Evolutionary conservation across 2,329 filamentous ascomycete genomes (phyloP), one percentile per base, ranked within the genome.

Genomic region (Colletotrichum shisoi): DNA sequence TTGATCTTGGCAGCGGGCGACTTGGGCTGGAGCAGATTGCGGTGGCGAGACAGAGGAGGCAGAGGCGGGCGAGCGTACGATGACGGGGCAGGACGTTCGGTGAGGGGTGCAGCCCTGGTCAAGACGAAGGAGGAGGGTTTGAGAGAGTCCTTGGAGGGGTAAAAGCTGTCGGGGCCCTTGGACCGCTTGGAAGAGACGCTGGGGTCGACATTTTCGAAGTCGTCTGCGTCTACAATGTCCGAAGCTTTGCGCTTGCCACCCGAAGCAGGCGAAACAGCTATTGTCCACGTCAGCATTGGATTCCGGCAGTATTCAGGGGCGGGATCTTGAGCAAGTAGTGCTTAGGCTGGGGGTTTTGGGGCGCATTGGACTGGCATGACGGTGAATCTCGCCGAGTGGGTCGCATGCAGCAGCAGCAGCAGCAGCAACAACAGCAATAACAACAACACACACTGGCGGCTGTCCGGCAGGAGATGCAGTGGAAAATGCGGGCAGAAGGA

Each of bases 191-290:
- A 79, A 72, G 83, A 86, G 70, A 83, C 71, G 58, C 78, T 70
- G 5, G 87, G 87, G 76, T 89, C 86, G 71, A 89, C 79, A 73
- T 90, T 90, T 78, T 90, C 87, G 57, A 76, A 81, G 75, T 89
- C 82, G 72, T 84, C 81, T 12, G 74, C 74, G 68, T 86, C 83
- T 57, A 83, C 74, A 46, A 82, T 74, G 39, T 85, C 82, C 40
- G 77, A 71, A 19, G 85, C 86, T 77, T 89, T 89, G 70, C 87
- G 83, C 77, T 89, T 89, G 63, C 74, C 76, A 12, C 81, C 73
- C 4, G 80, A 75, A 3, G 79, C 71, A 27, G 75, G 71, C 17
- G 80, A 71, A 69, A 81, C 70, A 68, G 82, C 83, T 85, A 71
- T n/a, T 34, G 5, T 4, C 3, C 13, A 12, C 2, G 54, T 68